phyloP scores from a whole-genome alignment of 139 green algal genomes.

The Edaphochlamys debaryana region DNA sequence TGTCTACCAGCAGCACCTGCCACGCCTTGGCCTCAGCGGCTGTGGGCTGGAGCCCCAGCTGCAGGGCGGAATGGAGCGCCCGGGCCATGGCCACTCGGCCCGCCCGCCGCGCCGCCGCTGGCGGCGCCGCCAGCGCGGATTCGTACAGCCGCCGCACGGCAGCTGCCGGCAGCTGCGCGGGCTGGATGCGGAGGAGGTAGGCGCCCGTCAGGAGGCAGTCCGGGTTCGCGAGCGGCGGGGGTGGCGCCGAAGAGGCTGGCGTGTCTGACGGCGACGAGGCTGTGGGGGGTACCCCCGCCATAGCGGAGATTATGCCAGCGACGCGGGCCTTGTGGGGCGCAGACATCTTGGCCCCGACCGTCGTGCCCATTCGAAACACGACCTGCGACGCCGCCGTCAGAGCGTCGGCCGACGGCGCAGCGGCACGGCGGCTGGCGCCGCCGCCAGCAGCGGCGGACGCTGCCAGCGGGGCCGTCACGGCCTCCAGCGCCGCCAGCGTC shows the following conservation, averaged over 20 bases:
- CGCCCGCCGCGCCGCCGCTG: background rate
- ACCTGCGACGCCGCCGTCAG: background rate
- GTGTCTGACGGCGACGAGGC: too few species aligned
- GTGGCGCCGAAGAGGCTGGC: background rate
- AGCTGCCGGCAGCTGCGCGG: background rate
- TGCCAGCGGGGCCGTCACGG: background rate
- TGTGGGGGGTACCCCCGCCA: too few species aligned
- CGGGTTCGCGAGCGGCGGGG: background rate
- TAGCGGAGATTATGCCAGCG: background rate
- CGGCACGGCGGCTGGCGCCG: background rate
- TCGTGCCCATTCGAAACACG: conserved; percentile 12
- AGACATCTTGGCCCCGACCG: background rate
- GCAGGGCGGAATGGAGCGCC: conserved; percentile 2
- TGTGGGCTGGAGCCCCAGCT: conserved; percentile 7
- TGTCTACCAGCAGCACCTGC: background rate
- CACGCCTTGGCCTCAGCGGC: background rate
- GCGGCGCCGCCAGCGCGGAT: background rate
- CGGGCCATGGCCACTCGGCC: conserved; percentile 27
- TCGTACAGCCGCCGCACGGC: conserved; percentile 19
- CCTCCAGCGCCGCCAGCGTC: background rate
- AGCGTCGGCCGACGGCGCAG: background rate
- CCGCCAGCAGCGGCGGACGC: background rate
- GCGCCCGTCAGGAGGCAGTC: conserved; percentile 22
- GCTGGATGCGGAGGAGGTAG: background rate
- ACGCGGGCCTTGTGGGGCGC: background rate